Conservation (phyloP, 257 asterid genomes). For the Gentiana macrophylla region DNA sequence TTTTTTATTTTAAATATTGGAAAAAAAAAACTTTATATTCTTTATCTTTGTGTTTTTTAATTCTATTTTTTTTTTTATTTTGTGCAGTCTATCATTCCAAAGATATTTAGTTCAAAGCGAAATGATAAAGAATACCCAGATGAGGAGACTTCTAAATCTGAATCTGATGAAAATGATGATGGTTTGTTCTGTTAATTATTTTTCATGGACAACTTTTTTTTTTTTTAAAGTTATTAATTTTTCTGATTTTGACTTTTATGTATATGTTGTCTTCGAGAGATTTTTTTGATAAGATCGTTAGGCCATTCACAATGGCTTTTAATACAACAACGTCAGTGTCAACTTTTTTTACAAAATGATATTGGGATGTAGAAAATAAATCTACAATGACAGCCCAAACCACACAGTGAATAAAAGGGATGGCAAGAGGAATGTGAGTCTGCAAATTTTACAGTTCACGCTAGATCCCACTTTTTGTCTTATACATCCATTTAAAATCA, state of each 20-base stretch:
- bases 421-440: no score
- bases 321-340: no score
- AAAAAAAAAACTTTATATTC: no score
- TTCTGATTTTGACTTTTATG: neutral
- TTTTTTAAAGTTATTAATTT: neutral
- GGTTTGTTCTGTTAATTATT: slow-evolving; percentile 18
- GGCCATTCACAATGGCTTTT: no score
- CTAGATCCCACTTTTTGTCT: no score
- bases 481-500: no score
- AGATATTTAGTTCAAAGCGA: slow-evolving; percentile 46
- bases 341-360: no score
- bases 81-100: slow-evolving; percentile 50
- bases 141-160: slow-evolving; percentile 29
- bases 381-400: no score
- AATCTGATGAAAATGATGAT: slow-evolving; percentile 28
- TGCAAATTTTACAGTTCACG: no score
- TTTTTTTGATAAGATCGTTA: no score
- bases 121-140: slow-evolving; percentile 39
- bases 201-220: neutral
- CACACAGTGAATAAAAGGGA: no score
- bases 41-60: neutral
- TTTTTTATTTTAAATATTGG: neutral
- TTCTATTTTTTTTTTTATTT: neutral
- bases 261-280: slow-evolving; percentile 4
- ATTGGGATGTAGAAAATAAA: no score